Percentiles rank a stretch among this genome's conserved stretches.
Evolutionary conservation across 306 rosid genomes (phyloP).

Genomic region (Cyclanthera cordifolia): DNA sequence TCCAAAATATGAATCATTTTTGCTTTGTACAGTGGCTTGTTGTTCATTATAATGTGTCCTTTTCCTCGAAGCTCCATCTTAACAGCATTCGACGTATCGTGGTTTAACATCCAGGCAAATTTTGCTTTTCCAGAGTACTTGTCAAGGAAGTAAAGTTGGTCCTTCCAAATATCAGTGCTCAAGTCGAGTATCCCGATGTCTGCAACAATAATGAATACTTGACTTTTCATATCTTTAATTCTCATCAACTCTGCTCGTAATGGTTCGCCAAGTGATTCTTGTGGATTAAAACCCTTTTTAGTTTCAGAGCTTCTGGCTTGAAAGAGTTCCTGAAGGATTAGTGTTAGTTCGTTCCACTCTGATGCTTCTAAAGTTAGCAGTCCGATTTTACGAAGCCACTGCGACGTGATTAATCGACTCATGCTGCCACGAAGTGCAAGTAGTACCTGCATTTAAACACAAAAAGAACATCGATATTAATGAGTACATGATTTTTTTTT

Average conservation of each 20-base stretch:
- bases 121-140: constrained; percentile 66
- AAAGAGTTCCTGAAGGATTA: constrained; percentile 63
- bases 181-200: constrained; percentile 83
- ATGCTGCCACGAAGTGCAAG: constrained; percentile 67
- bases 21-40: constrained; percentile 72
- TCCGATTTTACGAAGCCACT: constrained; percentile 68
- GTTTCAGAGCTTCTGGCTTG: constrained; percentile 38
- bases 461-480: not conserved
- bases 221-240: constrained; percentile 55
- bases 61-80: constrained; percentile 84
- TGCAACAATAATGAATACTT: constrained; percentile 51
- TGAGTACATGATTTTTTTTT: not conserved
- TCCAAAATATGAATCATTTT: constrained; percentile 79
- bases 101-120: constrained; percentile 82
- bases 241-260: constrained; percentile 41
- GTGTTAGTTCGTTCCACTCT: constrained; percentile 94
- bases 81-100: constrained; percentile 68
- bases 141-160: constrained; percentile 76
- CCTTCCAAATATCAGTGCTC: constrained; percentile 98
- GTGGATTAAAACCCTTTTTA: constrained; percentile 42
- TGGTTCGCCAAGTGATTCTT: constrained; percentile 33
- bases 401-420: constrained; percentile 59
- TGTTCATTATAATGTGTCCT: constrained; percentile 62
- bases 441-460: constrained; percentile 44
- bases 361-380: constrained; percentile 63